Conservation (phyloP, 257 asterid species). For the Nicotiana otophora region DNA sequence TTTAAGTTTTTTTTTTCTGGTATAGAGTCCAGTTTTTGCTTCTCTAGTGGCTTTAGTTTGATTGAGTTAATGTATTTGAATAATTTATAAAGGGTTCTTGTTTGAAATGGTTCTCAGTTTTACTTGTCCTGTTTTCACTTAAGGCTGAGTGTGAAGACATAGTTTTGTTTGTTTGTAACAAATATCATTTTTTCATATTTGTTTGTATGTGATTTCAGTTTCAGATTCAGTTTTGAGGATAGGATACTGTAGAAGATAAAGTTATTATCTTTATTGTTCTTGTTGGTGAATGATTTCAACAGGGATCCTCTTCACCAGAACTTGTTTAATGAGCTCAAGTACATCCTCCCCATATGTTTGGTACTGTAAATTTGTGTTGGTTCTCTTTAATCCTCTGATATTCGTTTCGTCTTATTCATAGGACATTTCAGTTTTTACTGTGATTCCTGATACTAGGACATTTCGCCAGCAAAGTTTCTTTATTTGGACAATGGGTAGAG, state of each 20-base stretch:
- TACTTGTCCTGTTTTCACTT: background rate
- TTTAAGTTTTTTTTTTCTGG: background rate
- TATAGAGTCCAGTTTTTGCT: background rate
- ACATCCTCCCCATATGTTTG: background rate
- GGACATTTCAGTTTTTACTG: background rate
- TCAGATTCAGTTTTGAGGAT: background rate
- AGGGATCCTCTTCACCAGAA: background rate
- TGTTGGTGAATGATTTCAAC: background rate
- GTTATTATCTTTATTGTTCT: background rate
- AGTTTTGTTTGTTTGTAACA: background rate
- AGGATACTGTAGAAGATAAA: background rate
- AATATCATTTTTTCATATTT: background rate
- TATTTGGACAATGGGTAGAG: constrained; percentile 62
- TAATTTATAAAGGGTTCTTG: constrained; percentile 5
- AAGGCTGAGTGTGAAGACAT: background rate
- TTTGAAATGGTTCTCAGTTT: background rate
- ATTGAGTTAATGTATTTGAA: background rate
- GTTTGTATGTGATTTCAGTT: background rate
- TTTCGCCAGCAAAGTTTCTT: background rate
- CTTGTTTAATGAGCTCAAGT: background rate
- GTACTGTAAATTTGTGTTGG: background rate
- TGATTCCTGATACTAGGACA: too few species aligned
- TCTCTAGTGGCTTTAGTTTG: background rate
- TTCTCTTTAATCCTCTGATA: background rate
- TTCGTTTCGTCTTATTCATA: background rate